Base-by-base conservation (phyloP, 768 basidiomycete genomes). In the Dacryopinax spathularia region DNA sequence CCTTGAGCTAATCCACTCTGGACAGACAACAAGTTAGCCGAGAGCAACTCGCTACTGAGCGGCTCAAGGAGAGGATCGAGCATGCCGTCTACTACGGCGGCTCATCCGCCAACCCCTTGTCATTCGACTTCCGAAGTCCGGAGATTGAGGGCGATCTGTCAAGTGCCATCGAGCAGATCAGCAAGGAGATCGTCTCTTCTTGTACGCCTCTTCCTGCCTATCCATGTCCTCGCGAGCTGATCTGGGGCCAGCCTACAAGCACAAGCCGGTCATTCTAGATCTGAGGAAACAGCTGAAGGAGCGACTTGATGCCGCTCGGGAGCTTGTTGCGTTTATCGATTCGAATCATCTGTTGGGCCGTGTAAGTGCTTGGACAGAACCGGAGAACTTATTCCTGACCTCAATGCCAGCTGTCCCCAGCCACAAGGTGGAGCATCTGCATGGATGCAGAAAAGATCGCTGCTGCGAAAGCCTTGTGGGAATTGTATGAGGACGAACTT, bases 361-460 rank as follows among this genome's bases (percentile, higher is more conserved):
- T 9, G 48, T 56, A 56, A 3, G 13, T 56, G 15, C 10, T 56
- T 20, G 5, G 6, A 3, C 3, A 27, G 4, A 5, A 13, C 31
- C 5, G 2, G 36, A 9, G 2, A 9, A 18, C 15, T 29, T 9
- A 9, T 15, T 56, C 25, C 18, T 56, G 6, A 56, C 22, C 7
- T 5, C n/a, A 13, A 6, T 29, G 43, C 22, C 69, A 94, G 91
- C 85, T 95, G 73, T 87, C 92, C 7, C 90, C 90, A 76, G 73
- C 79, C 36, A 84, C 85, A 65, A 82, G 91, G 20, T 85, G 92
- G 68, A 78, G 79, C 29, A 76, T 97, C 18, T 86, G 84, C 35
- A 82, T 80, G 20, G 88, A 96, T 70, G 91, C 90, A 1, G 94
- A 96, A 74, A 91, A 89, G 69, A 77, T 95, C 18, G 86, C 86